phyloP scores from a whole-genome alignment of 257 asterid species.

The Nemophila menziesii region DNA sequence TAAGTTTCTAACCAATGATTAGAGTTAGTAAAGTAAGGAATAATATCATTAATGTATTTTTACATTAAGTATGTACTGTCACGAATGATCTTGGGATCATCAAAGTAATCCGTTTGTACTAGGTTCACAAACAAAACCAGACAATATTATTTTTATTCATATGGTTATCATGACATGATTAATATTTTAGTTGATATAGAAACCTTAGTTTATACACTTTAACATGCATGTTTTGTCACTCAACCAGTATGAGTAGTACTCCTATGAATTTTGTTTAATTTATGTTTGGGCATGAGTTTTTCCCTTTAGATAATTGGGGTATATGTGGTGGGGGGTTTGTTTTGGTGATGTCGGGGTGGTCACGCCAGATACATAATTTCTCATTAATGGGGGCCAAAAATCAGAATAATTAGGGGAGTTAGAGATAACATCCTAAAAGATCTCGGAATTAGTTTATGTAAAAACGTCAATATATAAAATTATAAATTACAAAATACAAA shows the following conservation, averaged over 20 bases:
- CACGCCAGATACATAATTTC: too few species aligned
- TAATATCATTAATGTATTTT: slow-evolving; percentile 11
- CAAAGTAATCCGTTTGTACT: neutral
- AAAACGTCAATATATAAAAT: too few species aligned
- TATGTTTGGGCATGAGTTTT: too few species aligned
- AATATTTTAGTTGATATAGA: neutral
- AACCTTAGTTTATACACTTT: neutral
- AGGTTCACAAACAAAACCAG: neutral
- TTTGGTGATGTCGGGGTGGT: too few species aligned
- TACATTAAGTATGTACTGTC: neutral
- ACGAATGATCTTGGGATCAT: slow-evolving; percentile 9
- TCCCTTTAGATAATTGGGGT: too few species aligned
- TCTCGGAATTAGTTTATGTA: too few species aligned
- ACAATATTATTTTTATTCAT: neutral
- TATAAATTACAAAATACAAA: too few species aligned
- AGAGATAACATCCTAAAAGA: too few species aligned
- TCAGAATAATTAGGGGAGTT: too few species aligned
- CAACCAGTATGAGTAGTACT: neutral
- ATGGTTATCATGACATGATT: neutral
- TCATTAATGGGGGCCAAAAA: too few species aligned
- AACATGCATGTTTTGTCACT: neutral
- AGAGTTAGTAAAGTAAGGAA: slow-evolving; percentile 18
- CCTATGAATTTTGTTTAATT: too few species aligned
- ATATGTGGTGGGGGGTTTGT: too few species aligned
- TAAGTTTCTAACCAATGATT: slow-evolving; percentile 18